Conservation (phyloP, 2,329 filamentous ascomycete genomes). For the Aspergillus quadricinctus region DNA sequence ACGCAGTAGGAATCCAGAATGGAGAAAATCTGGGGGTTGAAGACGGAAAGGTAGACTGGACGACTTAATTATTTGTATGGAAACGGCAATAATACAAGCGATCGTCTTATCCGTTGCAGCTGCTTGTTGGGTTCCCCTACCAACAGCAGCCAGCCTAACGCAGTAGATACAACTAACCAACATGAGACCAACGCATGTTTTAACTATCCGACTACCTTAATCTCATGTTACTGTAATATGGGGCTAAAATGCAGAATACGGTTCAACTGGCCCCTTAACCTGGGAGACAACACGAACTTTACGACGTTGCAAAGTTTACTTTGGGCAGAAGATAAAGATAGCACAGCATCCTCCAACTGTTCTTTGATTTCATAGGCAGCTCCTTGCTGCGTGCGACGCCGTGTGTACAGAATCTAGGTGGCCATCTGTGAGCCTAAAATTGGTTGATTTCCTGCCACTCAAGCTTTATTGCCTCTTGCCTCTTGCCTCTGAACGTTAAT, state of each 20-base stretch:
- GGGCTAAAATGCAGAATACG: not conserved
- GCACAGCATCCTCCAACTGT: not conserved
- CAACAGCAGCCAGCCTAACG: not conserved
- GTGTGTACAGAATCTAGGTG: not conserved
- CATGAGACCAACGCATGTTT: not conserved
- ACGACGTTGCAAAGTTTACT: not conserved
- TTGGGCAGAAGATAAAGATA: not conserved
- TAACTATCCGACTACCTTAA: not conserved
- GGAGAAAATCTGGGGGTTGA: slow-evolving; percentile 1
- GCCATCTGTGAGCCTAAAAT: not conserved
- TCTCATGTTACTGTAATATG: not conserved
- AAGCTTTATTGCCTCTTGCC: not conserved
- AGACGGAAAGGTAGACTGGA: not conserved
- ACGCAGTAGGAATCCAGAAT: not conserved
- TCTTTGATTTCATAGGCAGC: not conserved
- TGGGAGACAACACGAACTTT: not conserved
- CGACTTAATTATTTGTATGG: slow-evolving; percentile 7
- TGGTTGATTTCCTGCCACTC: not conserved
- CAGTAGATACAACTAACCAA: not conserved
- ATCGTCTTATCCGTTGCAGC: not conserved
- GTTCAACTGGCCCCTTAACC: not conserved
- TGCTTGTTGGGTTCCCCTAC: not conserved
- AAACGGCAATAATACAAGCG: slow-evolving; percentile 7
- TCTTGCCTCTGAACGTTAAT: too few relatives aligned
- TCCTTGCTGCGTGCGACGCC: not conserved